Percentiles rank a stretch among this genome's conserved stretches.
Evolutionary conservation across 768 basidiomycete genomes (phyloP).

Genomic region (Kwoniella europaea): DNA sequence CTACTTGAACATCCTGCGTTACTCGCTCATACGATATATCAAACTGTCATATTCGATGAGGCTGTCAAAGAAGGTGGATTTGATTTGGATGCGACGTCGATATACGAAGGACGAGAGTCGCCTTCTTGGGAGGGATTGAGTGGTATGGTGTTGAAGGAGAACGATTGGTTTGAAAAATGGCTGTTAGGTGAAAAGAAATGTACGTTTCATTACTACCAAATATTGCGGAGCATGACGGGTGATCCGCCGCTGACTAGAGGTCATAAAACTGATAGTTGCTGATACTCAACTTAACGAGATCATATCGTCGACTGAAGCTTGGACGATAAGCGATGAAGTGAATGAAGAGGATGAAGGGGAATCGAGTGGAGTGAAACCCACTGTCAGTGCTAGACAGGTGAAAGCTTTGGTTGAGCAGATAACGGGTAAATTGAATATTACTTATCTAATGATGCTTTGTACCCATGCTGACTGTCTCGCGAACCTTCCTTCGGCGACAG

Average conservation of each 20-base stretch:
- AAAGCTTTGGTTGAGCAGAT: constrained; percentile 88
- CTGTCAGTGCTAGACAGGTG: constrained; percentile 79
- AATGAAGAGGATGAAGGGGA: constrained; percentile 59
- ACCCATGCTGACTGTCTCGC: too few relatives aligned
- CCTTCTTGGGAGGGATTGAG: constrained; percentile 75
- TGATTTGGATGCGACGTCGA: constrained; percentile 60
- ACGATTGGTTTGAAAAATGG: constrained; percentile 92
- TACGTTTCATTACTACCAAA: constrained; percentile 59
- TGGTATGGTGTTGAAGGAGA: constrained; percentile 76
- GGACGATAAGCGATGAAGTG: constrained; percentile 77
- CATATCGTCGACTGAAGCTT: constrained; percentile 79
- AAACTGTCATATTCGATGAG: constrained; percentile 85
- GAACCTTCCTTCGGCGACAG: constrained; percentile 59
- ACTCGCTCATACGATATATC: constrained; percentile 93
- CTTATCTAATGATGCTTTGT: too few relatives aligned
- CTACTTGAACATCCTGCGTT: constrained; percentile 79
- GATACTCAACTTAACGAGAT: constrained; percentile 85
- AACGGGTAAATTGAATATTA: constrained; percentile 66
- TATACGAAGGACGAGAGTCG: constrained; percentile 26
- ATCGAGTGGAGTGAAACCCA: constrained; percentile 66
- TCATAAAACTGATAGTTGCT: constrained; percentile 66
- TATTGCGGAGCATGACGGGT: too few relatives aligned
- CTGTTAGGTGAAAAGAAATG: constrained; percentile 85
- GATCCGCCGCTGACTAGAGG: background rate
- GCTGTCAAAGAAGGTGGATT: constrained; percentile 77